Conservation (phyloP, 2,329 filamentous ascomycete species). For the Leptographium procerum region DNA sequence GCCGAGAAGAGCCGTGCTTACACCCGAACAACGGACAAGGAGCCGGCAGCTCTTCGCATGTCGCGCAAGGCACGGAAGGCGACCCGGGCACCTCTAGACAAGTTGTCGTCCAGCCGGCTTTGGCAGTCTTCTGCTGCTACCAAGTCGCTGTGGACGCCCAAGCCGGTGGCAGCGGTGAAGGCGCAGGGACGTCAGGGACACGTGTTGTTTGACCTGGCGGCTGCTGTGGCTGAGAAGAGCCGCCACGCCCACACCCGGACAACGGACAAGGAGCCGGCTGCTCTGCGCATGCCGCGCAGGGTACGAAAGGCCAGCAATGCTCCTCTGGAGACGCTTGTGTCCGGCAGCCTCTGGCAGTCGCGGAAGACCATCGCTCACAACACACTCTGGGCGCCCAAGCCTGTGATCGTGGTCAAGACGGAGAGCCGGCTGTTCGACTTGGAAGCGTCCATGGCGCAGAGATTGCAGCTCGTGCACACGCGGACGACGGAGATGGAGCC, state of each 20-base stretch:
- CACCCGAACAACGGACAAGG: slow-evolving; percentile 10
- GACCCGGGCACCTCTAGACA: slow-evolving; percentile 17
- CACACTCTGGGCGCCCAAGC: slow-evolving; percentile 1
- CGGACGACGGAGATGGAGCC: slow-evolving; percentile 12
- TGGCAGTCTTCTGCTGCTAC: neutral
- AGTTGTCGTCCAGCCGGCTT: slow-evolving; percentile 6
- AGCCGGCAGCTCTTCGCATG: slow-evolving; percentile 19
- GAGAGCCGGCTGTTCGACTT: slow-evolving; percentile 6
- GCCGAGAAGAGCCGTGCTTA: slow-evolving; percentile 4
- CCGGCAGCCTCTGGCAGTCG: slow-evolving; percentile 16
- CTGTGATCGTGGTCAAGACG: neutral
- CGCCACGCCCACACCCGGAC: neutral
- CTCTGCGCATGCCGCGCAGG: slow-evolving; percentile 18
- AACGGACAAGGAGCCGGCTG: slow-evolving; percentile 12
- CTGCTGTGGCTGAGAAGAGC: neutral
- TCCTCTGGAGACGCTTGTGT: slow-evolving; percentile 3
- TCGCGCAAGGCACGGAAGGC: slow-evolving; percentile 17
- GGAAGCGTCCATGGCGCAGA: slow-evolving; percentile 5
- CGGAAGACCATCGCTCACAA: neutral
- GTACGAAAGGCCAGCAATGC: neutral
- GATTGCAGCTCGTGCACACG: slow-evolving; percentile 2
- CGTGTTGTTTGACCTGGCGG: slow-evolving; percentile 2
- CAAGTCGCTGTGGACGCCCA: neutral
- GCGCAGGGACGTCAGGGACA: neutral
- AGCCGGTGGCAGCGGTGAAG: neutral